Evolutionary conservation across 768 basidiomycete genomes (phyloP).

Genomic region (Phylloporus arenicola): DNA sequence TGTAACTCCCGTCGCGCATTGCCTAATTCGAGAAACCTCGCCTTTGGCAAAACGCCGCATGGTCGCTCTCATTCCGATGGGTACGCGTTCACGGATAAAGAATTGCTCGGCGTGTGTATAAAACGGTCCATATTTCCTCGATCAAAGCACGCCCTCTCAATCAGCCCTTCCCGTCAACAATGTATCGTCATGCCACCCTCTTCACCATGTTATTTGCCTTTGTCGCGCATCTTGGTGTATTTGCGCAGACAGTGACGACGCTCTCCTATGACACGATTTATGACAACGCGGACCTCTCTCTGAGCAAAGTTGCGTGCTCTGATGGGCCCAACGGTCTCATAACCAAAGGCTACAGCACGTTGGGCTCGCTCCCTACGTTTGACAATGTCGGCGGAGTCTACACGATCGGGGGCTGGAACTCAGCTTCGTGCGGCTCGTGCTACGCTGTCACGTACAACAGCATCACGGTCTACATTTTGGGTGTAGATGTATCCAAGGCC

Average conservation of each 20-base stretch:
- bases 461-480: conserved; percentile 45
- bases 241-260: conserved; percentile 19
- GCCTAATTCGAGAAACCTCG: neutral
- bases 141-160: neutral
- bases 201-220: conserved; percentile 12
- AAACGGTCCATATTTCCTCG: neutral
- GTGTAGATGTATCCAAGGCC: conserved; percentile 43
- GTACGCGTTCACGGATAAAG: neutral
- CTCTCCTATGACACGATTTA: conserved; percentile 37
- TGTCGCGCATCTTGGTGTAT: conserved; percentile 11
- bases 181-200: conserved; percentile 21
- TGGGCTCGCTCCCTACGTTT: conserved; percentile 35
- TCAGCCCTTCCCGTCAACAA: conserved; percentile 9
- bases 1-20: neutral
- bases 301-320: conserved; percentile 35
- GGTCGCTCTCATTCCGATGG: neutral
- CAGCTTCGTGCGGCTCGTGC: conserved; percentile 26
- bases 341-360: conserved; percentile 31
- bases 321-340: conserved; percentile 34
- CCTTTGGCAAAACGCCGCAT: neutral
- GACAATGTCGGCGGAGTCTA: conserved; percentile 32
- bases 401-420: conserved; percentile 21
- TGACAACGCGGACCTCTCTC: conserved; percentile 26
- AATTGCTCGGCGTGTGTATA: neutral
- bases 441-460: conserved; percentile 25